Percentiles rank a stretch among this genome's conserved stretches.
These are phyloP conservation scores for Achaetomiella virescens DNA, from an alignment of 495 filamentous ascomycete genomes.

Conservation along the genomic window DNA sequence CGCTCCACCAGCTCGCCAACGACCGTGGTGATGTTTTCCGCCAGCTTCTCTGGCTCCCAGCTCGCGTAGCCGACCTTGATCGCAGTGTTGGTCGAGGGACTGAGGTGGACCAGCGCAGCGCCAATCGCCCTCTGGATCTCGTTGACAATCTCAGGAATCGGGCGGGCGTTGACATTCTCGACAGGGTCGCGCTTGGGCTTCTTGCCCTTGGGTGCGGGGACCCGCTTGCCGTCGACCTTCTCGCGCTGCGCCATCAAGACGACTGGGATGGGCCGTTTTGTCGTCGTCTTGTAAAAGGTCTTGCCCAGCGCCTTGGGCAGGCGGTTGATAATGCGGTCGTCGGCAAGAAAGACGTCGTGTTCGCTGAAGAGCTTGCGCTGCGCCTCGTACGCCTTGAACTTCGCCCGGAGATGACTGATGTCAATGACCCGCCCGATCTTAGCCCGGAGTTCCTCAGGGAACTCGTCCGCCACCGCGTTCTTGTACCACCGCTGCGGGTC, in stretches of 20 bases:
- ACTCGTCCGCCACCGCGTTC: slow-evolving; percentile 67
- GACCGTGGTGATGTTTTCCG: slow-evolving; percentile 71
- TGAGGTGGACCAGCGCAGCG: slow-evolving; percentile 54
- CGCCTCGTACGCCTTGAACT: slow-evolving; percentile 81
- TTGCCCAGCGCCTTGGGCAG: slow-evolving; percentile 78
- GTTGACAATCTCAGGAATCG: slow-evolving; percentile 52
- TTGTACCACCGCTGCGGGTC: slow-evolving; percentile 87
- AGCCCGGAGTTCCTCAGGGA: slow-evolving; percentile 63
- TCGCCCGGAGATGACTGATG: slow-evolving; percentile 71
- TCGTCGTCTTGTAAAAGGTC: slow-evolving; percentile 69
- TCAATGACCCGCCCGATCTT: slow-evolving; percentile 78
- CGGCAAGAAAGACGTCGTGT: slow-evolving; percentile 81
- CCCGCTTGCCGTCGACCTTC: slow-evolving; percentile 61
- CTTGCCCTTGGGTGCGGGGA: slow-evolving; percentile 45
- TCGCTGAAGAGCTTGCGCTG: slow-evolving; percentile 76
- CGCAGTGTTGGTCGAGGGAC: slow-evolving; percentile 29
- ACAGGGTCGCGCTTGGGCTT: slow-evolving; percentile 33
- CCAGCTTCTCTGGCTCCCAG: slow-evolving; percentile 66
- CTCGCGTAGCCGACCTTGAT: slow-evolving; percentile 65
- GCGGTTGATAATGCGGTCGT: slow-evolving; percentile 71
- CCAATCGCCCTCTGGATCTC: slow-evolving; percentile 67
- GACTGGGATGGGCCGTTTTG: slow-evolving; percentile 86
- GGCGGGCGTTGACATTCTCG: slow-evolving; percentile 33
- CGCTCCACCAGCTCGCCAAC: slow-evolving; percentile 63
- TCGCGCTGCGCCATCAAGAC: slow-evolving; percentile 55